phyloP scores from a whole-genome alignment of 139 green algal genomes.

The Deuterostichococcus epilithicus region DNA sequence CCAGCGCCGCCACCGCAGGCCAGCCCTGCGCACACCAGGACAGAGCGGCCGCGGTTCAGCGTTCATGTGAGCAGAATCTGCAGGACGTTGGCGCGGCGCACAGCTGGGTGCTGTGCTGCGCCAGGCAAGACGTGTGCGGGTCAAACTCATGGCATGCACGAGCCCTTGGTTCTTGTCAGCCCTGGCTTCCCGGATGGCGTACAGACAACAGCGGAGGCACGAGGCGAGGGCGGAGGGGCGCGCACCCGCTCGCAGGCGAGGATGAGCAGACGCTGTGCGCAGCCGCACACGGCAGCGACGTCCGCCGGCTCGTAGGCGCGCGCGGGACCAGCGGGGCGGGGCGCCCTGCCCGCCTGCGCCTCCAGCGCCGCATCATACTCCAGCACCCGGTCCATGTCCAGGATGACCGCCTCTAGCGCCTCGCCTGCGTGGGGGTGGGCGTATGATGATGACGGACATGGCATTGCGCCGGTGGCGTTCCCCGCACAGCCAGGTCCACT shows the following conservation, averaged over 20 bases:
- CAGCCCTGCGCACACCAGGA: conserved; percentile 24
- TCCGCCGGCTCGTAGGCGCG: background rate
- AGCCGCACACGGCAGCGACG: background rate
- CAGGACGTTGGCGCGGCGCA: too few species aligned
- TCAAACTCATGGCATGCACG: too few species aligned
- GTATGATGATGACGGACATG: too few species aligned
- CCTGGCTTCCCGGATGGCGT: too few species aligned
- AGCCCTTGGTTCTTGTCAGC: too few species aligned
- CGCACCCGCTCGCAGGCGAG: background rate
- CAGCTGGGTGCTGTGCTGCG: too few species aligned
- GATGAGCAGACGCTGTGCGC: background rate
- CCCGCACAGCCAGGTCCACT: too few species aligned
- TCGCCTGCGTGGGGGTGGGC: conserved; percentile 1
- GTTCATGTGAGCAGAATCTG: too few species aligned
- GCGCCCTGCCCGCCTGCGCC: background rate
- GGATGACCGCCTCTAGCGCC: conserved; percentile 22
- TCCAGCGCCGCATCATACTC: conserved; percentile 14
- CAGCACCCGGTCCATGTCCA: conserved; percentile 34
- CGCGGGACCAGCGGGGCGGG: background rate
- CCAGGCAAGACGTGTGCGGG: too few species aligned
- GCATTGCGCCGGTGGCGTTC: too few species aligned
- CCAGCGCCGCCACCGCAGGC: conserved; percentile 9
- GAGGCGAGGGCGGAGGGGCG: background rate
- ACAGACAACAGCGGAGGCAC: conserved; percentile 14
- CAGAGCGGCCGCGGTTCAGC: conserved; percentile 21